Evolutionary conservation across 1,284 basidiomycete species (phyloP).

Genomic region (Rhodotorula sp.): DNA sequence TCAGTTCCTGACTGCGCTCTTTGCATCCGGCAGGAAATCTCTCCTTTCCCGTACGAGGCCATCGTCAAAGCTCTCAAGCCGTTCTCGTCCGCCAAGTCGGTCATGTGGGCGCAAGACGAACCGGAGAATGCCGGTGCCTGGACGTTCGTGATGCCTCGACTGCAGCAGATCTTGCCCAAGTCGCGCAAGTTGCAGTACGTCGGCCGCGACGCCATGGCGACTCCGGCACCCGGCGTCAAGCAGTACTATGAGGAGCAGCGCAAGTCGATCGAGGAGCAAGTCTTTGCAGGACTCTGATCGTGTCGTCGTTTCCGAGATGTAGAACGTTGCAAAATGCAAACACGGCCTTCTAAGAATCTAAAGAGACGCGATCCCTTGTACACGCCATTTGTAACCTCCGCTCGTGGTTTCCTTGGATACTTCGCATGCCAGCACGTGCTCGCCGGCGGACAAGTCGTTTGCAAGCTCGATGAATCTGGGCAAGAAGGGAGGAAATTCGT

Average conservation of each 20-base stretch:
- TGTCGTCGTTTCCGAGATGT: neutral
- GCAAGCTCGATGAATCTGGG: slow-evolving; percentile 21
- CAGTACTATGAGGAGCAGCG: slow-evolving; percentile 67
- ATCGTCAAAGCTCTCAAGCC: slow-evolving; percentile 56
- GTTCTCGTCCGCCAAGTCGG: slow-evolving; percentile 51
- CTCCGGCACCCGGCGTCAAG: slow-evolving; percentile 76
- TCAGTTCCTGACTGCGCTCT: neutral
- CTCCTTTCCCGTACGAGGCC: slow-evolving; percentile 73
- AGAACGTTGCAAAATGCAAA: neutral
- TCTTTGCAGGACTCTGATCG: slow-evolving; percentile 43
- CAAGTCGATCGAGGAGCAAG: slow-evolving; percentile 59
- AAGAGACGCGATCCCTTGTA: slow-evolving; percentile 25
- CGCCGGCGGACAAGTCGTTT: slow-evolving; percentile 1
- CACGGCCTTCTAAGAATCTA: neutral
- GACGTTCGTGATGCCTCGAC: slow-evolving; percentile 62
- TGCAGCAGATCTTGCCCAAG: slow-evolving; percentile 57
- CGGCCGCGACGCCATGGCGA: slow-evolving; percentile 67
- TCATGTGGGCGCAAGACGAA: slow-evolving; percentile 78
- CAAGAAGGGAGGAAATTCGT: too few species aligned
- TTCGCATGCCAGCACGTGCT: slow-evolving; percentile 32
- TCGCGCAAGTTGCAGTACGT: slow-evolving; percentile 56
- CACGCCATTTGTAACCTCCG: slow-evolving; percentile 22
- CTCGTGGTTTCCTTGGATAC: slow-evolving; percentile 14
- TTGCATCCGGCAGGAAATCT: slow-evolving; percentile 58
- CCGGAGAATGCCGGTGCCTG: slow-evolving; percentile 81